A percentile compares a stretch with the other conserved stretches of the same genome.
Conservation (phyloP, 805 yeast species). For the Novakomyces olei region DNA sequence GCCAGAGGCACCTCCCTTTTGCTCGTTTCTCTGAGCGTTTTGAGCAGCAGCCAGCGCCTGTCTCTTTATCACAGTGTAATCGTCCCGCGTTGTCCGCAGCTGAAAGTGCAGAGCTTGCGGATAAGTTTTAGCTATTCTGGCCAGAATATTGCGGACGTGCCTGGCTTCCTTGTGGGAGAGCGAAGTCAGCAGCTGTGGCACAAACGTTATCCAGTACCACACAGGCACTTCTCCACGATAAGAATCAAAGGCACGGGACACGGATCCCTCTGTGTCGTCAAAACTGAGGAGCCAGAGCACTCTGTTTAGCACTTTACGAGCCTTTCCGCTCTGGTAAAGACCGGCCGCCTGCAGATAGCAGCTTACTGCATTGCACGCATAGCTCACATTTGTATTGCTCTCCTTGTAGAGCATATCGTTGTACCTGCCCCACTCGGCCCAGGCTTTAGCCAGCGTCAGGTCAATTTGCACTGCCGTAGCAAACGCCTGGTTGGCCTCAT, state of each 20-base stretch:
- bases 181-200: conserved; percentile 80
- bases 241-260: conserved; percentile 71
- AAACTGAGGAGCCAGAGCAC: conserved; percentile 82
- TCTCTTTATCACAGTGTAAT: conserved; percentile 65
- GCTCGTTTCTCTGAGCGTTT: too few species aligned
- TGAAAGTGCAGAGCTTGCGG: conserved; percentile 97
- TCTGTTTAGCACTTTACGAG: conserved; percentile 68
- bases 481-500: conserved; percentile 93
- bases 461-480: conserved; percentile 96
- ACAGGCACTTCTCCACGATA: conserved; percentile 93
- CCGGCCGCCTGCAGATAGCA: conserved; percentile 97
- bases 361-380: conserved; percentile 82
- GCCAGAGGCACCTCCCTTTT: too few species aligned
- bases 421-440: conserved; percentile 99
- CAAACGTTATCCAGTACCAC: conserved; percentile 97
- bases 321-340: conserved; percentile 73
- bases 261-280: conserved; percentile 63
- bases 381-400: conserved; percentile 53
- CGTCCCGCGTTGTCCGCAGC: conserved; percentile 84
- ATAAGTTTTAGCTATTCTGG: conserved; percentile 81
- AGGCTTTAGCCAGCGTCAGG: conserved; percentile 80
- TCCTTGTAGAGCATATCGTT: conserved; percentile 75
- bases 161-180: conserved; percentile 80
- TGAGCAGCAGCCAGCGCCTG: conserved; percentile 37
- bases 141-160: conserved; percentile 66